Base-by-base conservation (phyloP, 1,284 basidiomycete genomes). In the Cerrena zonata region DNA sequence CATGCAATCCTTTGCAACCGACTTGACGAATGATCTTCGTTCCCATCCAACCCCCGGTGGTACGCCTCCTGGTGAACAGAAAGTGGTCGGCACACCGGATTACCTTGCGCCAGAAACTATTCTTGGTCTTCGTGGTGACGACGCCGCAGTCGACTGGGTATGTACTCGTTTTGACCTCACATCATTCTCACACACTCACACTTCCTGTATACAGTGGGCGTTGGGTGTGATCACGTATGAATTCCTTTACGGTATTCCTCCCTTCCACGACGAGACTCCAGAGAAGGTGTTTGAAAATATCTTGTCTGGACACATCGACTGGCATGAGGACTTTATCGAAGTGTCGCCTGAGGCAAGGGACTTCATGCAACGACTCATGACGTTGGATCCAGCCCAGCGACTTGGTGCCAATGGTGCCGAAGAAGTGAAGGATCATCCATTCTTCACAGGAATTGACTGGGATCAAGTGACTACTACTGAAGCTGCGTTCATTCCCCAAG, bases 231-330 rank as follows among this genome's bases (percentile, higher is more conserved):
- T 99, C 62, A 89, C 94, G 24, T 99, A 99, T 71, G 95, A 99
- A 73, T 99, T 99, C 70, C 71, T 99, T 30, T 99, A 95, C 61
- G 94, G 96, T 2, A 82, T 94, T 37, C 96, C 96, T 26, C 96
- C 96, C 0, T 99, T 99, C 80, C 94, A 99, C 62, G 95, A 91
- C 44, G 92, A 96, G 54, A 90, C 90, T 7, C 94, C 95, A 0
- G 93, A 97, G 66, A 92, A 91, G 70, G 94, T 99, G 3, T 99
- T 99, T 63, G 94, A 98, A 72, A 99, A 98, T 66, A 97, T 99
- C 61, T 78, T 99, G 15, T 97, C 94, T n/a, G 86, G 94, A 12
- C 84, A 90, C 38, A 84, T 99, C 63, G 86, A 95, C 56, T 99
- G 94, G 94, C 89, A 95, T 61, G 91, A 95, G 60, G 94, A 96